A percentile compares a stretch with the other conserved stretches of the same genome.
These are phyloP conservation scores for Coemansia sp. DNA, from an alignment of 192 early-diverging fungal species.

Conservation along the genomic window DNA sequence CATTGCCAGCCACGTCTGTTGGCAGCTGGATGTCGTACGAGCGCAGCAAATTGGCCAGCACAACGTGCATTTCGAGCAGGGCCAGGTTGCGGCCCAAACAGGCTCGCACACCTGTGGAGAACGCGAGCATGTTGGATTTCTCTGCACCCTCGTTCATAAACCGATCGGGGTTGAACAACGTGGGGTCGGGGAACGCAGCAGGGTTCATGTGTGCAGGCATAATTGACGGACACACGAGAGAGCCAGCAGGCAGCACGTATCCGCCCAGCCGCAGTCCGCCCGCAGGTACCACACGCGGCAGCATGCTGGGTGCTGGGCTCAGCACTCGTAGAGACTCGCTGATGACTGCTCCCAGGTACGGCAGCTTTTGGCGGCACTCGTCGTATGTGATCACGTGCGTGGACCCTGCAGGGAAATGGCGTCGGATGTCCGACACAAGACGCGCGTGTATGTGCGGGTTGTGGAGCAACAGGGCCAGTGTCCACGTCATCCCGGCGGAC, in stretches of 20 bases:
- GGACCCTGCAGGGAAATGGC: conserved; percentile 14
- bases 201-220: conserved; percentile 39
- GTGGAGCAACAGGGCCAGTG: conserved; percentile 35
- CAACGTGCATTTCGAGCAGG: conserved; percentile 51
- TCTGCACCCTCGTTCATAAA: conserved; percentile 22
- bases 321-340: conserved; percentile 48
- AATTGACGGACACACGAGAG: conserved; percentile 41
- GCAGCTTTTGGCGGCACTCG: conserved; percentile 24
- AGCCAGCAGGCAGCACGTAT: conserved; percentile 45
- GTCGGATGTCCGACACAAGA: conserved; percentile 31
- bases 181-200: conserved; percentile 11
- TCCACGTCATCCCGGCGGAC: conserved; percentile 45
- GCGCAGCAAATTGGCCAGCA: conserved; percentile 46
- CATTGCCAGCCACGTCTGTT: not conserved
- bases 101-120: conserved; percentile 55
- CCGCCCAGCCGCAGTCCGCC: conserved; percentile 38
- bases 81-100: conserved; percentile 57
- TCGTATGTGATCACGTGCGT: conserved; percentile 13
- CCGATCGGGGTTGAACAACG: conserved; percentile 44
- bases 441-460: conserved; percentile 34
- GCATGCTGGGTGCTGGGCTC: conserved; percentile 40
- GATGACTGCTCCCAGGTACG: conserved; percentile 49
- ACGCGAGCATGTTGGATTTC: conserved; percentile 38
- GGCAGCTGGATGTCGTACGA: conserved; percentile 26
- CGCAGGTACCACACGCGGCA: conserved; percentile 34